phyloP scores from a whole-genome alignment of 176 grass and related monocot genomes.

The Chrysopogon serrulatus region DNA sequence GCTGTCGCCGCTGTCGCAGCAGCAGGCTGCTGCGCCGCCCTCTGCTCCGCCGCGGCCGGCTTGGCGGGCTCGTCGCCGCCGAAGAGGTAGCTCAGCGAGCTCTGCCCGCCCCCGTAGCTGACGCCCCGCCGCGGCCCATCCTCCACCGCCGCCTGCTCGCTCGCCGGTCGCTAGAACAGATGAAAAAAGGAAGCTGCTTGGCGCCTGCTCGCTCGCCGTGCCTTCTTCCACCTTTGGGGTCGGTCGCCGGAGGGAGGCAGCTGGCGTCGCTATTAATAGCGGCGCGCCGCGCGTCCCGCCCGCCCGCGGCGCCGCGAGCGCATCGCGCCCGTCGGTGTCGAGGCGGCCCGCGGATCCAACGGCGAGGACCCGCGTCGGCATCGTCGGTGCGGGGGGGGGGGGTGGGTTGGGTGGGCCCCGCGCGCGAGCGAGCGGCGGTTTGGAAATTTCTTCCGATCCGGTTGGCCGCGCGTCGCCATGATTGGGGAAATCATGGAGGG shows the following conservation, averaged over 20 bases:
- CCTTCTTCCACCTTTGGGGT: no score
- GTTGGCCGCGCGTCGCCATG: conserved; percentile 21
- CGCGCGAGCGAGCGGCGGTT: not conserved
- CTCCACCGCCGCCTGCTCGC: not conserved
- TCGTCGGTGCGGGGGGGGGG: not conserved
- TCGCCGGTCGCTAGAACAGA: not conserved
- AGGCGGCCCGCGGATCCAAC: not conserved
- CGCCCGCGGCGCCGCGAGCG: not conserved
- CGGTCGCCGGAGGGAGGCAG: not conserved
- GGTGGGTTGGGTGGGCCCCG: not conserved
- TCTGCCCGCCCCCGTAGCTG: conserved; percentile 60
- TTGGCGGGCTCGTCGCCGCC: conserved; percentile 28
- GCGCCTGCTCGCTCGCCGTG: not conserved
- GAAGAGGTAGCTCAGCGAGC: conserved; percentile 71
- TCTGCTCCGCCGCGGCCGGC: conserved; percentile 11
- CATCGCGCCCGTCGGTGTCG: not conserved
- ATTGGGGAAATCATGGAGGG: not conserved
- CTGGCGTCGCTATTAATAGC: not conserved
- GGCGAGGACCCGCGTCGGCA: not conserved
- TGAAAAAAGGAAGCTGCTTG: not conserved
- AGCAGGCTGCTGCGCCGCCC: not conserved
- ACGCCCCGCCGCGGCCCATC: conserved; percentile 63
- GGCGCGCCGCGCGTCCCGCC: not conserved
- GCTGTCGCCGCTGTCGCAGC: not conserved
- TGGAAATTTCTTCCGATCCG: not conserved